These are phyloP conservation scores for Populus hybrid DNA, from an alignment of 441 rosid species.

Conservation along the genomic window DNA sequence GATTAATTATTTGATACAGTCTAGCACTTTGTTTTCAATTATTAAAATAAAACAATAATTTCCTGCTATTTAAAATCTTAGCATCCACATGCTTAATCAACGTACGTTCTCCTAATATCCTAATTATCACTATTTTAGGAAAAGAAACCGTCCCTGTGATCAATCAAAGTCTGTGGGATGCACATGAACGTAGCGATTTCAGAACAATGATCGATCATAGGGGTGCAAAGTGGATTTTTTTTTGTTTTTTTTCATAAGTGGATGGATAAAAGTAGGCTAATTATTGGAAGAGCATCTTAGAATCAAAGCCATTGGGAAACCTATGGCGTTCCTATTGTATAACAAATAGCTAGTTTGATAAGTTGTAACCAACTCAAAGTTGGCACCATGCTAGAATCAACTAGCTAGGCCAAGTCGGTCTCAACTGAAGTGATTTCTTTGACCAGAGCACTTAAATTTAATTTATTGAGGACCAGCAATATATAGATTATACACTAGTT, in stretches of 20 bases:
- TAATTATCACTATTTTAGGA: not conserved
- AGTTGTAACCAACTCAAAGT: not conserved
- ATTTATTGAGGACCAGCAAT: not conserved
- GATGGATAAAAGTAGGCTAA: not conserved
- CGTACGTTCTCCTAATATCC: too few species aligned
- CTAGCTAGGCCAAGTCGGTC: not conserved
- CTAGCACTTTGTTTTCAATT: not conserved
- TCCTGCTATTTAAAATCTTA: not conserved
- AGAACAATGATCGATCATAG: not conserved
- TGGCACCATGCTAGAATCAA: too few species aligned
- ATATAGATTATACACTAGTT: too few species aligned
- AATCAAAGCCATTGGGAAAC: constrained; percentile 11
- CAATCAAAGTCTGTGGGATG: constrained; percentile 8
- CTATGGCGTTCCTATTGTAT: not conserved
- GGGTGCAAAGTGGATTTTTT: not conserved
- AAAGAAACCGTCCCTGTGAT: constrained; percentile 2
- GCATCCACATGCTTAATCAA: not conserved
- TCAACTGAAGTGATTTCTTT: not conserved
- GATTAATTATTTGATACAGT: not conserved
- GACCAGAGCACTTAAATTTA: not conserved
- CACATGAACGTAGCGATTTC: constrained; percentile 4
- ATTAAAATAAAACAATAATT: not conserved
- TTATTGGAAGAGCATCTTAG: constrained; percentile 20
- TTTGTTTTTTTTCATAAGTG: not conserved
- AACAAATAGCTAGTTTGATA: not conserved